These are phyloP conservation scores for Barnettozyma salicaria DNA, from an alignment of 805 yeast genomes.

Conservation along the genomic window DNA sequence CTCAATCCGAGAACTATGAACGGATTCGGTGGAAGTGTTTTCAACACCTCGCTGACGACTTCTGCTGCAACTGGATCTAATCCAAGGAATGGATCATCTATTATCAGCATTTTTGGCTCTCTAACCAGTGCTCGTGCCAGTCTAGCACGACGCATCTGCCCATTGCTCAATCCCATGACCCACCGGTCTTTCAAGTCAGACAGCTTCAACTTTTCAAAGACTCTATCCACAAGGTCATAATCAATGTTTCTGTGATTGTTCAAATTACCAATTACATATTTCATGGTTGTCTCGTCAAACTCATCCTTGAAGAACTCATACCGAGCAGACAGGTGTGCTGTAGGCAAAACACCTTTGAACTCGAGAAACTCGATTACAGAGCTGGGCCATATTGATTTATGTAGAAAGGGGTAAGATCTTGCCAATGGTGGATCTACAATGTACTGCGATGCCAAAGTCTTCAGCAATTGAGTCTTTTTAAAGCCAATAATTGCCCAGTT, in stretches of 20 bases:
- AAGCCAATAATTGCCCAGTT: conserved; percentile 55
- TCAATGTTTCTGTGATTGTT: conserved; percentile 30
- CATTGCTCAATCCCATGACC: conserved; percentile 86
- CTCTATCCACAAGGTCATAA: conserved; percentile 31
- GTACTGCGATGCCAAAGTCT: conserved; percentile 50
- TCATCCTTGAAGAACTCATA: conserved; percentile 85
- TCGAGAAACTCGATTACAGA: conserved; percentile 39
- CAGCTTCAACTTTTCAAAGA: conserved; percentile 49
- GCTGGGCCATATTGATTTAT: conserved; percentile 38
- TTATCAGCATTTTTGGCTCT: conserved; percentile 57
- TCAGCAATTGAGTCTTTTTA: conserved; percentile 47
- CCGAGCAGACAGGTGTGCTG: conserved; percentile 81
- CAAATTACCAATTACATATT: conserved; percentile 50
- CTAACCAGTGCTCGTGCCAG: conserved; percentile 67
- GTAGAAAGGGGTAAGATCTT: conserved; percentile 49
- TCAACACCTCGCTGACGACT: conserved; percentile 51
- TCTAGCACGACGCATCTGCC: conserved; percentile 88
- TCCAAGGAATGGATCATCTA: conserved; percentile 93
- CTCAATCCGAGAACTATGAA: conserved; percentile 70
- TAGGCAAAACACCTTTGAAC: conserved; percentile 42
- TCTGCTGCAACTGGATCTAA: conserved; percentile 70
- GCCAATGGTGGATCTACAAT: conserved; percentile 46
- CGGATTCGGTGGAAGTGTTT: conserved; percentile 39
- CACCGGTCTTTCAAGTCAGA: conserved; percentile 58
- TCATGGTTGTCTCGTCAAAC: conserved; percentile 63